Evolutionary conservation across 169 alveolate species (phyloP).

Genomic region (Theileria orientalis): DNA sequence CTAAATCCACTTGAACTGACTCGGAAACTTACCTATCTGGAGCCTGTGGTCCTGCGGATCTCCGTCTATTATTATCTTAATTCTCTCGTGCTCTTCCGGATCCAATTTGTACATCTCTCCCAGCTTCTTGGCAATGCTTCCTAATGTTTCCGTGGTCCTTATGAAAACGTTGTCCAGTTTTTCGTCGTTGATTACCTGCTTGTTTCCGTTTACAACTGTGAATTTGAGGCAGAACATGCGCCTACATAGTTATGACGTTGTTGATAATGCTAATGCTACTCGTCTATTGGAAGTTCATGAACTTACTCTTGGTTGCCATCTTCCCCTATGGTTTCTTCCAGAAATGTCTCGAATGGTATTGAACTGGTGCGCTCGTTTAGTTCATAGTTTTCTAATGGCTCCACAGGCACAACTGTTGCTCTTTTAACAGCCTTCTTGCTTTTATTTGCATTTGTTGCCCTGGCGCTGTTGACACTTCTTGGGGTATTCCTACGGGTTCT

Average conservation of each 20-base stretch:
- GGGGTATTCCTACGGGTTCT: neutral
- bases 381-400: too few relatives aligned
- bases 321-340: neutral
- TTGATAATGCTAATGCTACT: too few relatives aligned
- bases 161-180: slow-evolving; percentile 43
- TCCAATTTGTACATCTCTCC: slow-evolving; percentile 52
- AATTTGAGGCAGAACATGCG: slow-evolving; percentile 44
- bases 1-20: neutral
- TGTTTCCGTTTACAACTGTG: slow-evolving; percentile 43
- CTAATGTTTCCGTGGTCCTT: slow-evolving; percentile 39
- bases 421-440: neutral
- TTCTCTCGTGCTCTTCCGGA: slow-evolving; percentile 14
- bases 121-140: slow-evolving; percentile 48
- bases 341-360: too few relatives aligned
- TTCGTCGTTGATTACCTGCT: slow-evolving; percentile 38
- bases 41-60: slow-evolving; percentile 42
- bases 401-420: too few relatives aligned
- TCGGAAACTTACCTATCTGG: slow-evolving; percentile 35
- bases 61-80: slow-evolving; percentile 51
- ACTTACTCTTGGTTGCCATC: neutral
- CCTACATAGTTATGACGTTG: neutral
- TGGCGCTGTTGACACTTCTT: neutral
- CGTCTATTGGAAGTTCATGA: too few relatives aligned
- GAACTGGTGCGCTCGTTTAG: too few relatives aligned
- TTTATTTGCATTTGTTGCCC: neutral